These are phyloP conservation scores for Trametes gibbosa DNA, from an alignment of 768 basidiomycete genomes.

Conservation along the genomic window DNA sequence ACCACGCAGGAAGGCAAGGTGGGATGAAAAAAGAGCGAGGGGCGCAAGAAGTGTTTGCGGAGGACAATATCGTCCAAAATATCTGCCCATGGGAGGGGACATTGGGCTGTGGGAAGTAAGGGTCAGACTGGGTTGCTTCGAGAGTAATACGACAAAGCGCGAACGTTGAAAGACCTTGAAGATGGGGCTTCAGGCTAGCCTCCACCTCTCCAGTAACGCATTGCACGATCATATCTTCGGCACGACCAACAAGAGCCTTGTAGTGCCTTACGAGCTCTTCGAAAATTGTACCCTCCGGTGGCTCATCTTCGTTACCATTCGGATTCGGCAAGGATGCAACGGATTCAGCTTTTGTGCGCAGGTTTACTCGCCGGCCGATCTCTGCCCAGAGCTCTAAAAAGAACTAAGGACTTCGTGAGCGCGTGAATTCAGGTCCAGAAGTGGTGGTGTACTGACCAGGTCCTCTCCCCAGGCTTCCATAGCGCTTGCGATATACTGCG, in stretches of 20 bases:
- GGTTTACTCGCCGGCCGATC: slow-evolving; percentile 56
- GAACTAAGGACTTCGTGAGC: slow-evolving; percentile 52
- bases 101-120: slow-evolving; percentile 17
- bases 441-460: slow-evolving; percentile 47
- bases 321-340: slow-evolving; percentile 52
- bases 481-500: slow-evolving; percentile 64
- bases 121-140: background rate
- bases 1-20: slow-evolving; percentile 64
- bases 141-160: slow-evolving; percentile 17
- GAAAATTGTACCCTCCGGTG: slow-evolving; percentile 70
- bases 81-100: slow-evolving; percentile 26
- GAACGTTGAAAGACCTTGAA: slow-evolving; percentile 43
- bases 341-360: slow-evolving; percentile 53
- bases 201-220: slow-evolving; percentile 85
- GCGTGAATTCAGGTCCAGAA: background rate
- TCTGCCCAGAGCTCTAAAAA: slow-evolving; percentile 90
- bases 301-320: slow-evolving; percentile 30
- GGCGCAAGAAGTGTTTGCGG: slow-evolving; percentile 71
- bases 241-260: slow-evolving; percentile 54
- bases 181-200: slow-evolving; percentile 65
- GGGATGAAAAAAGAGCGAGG: slow-evolving; percentile 76
- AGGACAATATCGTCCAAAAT: slow-evolving; percentile 44
- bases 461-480: slow-evolving; percentile 91
- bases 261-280: slow-evolving; percentile 72
- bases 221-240: slow-evolving; percentile 85